A percentile compares a stretch with the other conserved stretches of the same genome.
phyloP scores from a whole-genome alignment of 179 eudicot genomes.

The Silene coronaria region DNA sequence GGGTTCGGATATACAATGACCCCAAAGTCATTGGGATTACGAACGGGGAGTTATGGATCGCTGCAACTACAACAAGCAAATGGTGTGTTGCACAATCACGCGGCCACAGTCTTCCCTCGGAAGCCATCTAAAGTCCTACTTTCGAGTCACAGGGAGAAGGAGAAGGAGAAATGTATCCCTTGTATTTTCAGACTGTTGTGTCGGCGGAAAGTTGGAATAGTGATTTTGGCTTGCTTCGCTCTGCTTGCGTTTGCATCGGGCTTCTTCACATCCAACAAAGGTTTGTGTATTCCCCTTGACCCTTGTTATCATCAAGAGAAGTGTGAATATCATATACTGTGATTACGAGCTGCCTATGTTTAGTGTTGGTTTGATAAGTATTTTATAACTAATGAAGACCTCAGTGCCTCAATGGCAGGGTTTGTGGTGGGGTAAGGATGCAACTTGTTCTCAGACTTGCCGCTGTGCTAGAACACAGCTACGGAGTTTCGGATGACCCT shows the following conservation, averaged over 20 bases:
- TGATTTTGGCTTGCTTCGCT: slow-evolving; percentile 55
- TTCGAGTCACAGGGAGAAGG: slow-evolving; percentile 66
- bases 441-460: too few relatives aligned
- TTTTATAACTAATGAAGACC: too few relatives aligned
- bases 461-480: too few relatives aligned
- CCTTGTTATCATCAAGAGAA: not conserved
- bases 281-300: slow-evolving; percentile 32
- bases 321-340: not conserved
- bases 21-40: slow-evolving; percentile 70
- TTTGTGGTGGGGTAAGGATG: too few relatives aligned
- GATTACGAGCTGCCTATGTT: not conserved
- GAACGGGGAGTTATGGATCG: slow-evolving; percentile 67
- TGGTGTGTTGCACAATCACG: slow-evolving; percentile 50
- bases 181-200: slow-evolving; percentile 44
- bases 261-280: slow-evolving; percentile 51
- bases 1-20: slow-evolving; percentile 72
- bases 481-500: too few relatives aligned
- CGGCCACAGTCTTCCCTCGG: slow-evolving; percentile 35
- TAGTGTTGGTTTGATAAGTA: not conserved
- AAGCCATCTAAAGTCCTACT: slow-evolving; percentile 52
- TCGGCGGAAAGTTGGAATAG: slow-evolving; percentile 59
- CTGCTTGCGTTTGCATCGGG: slow-evolving; percentile 48
- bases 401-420: too few relatives aligned
- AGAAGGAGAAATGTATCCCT: slow-evolving; percentile 45
- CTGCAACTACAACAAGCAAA: slow-evolving; percentile 55